These are phyloP conservation scores for Sporisorium scitamineum DNA, from an alignment of 1,284 basidiomycete species.

Conservation along the genomic window DNA sequence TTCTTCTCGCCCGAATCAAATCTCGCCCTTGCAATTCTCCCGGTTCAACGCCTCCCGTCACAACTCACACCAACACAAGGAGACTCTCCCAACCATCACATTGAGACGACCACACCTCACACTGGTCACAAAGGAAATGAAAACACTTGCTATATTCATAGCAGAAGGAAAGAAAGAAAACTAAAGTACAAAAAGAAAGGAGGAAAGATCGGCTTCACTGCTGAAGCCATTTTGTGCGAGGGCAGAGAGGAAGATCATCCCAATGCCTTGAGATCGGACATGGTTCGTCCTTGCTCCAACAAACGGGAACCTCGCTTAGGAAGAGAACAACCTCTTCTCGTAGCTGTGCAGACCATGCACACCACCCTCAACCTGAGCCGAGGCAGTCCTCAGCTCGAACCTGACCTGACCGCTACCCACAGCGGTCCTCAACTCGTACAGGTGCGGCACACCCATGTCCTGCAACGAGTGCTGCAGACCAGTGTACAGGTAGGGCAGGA, in stretches of 20 bases:
- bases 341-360: conserved; percentile 80
- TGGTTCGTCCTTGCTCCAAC: not conserved
- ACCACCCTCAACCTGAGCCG: conserved; percentile 94
- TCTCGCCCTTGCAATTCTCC: not conserved
- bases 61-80: not conserved
- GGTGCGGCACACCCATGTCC: conserved; percentile 85
- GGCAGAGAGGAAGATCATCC: not conserved
- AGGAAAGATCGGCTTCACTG: not conserved
- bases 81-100: not conserved
- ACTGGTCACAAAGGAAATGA: not conserved
- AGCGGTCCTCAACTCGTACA: conserved; percentile 76
- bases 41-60: not conserved
- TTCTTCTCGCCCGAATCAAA: not conserved
- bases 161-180: not conserved
- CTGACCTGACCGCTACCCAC: conserved; percentile 79
- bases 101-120: not conserved
- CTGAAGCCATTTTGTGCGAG: not conserved
- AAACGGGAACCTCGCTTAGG: conserved; percentile 10
- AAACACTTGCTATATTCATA: not conserved
- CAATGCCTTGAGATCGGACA: too few species aligned
- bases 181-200: not conserved
- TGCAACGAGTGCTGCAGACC: conserved; percentile 96
- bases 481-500: conserved; percentile 89
- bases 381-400: conserved; percentile 94
- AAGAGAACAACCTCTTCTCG: conserved; percentile 75